Base-by-base conservation (phyloP, 2,329 filamentous ascomycete species). In the Sphaerulina vaccinii region DNA sequence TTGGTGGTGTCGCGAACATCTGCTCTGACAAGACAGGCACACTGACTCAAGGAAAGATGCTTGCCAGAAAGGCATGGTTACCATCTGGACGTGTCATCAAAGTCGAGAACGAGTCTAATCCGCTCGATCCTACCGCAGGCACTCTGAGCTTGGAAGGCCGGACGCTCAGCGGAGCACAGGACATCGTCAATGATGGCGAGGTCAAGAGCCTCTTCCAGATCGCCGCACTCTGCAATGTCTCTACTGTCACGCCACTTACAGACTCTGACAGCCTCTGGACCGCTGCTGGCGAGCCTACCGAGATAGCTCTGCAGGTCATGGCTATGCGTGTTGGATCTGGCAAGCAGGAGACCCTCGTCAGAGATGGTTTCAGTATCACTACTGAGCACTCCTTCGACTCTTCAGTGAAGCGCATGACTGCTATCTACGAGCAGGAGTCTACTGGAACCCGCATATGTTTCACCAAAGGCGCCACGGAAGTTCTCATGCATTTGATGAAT, bases 241-340 rank as follows among this genome's bases (percentile, higher is more conserved):
- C 84, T 1, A 77, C 76, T 21, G 77, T 83, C 3, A 72, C 72
- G 39, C 62, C 77, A 79, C 58, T 60, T 2, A 52, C 57, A 18
- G 72, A 79, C 49, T 71, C 71, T 40, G 71, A 79, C 10, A 73
- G 76, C 10, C 72, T 77, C 29, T 87, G 84, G 83, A 75, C 79
- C 48, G 82, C 79, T 75, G 80, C 59, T 27, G 84, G 83, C 19
- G 83, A 86, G 57, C 82, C 83, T 0, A 88, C 85, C 0, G 85
- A 88, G 60, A 86, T 88, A 54, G 85, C 85, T 1, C 84, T 88
- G 23, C 84, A 88, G 59, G 85, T 88, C 0, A 86, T 88, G 65
- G 83, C 84, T 5, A 81, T 79, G 49, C 80, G 85, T 8, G 87
- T 87, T 62, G 57, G 47, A 2, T 61, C 59, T 38, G 58, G 61